These are phyloP conservation scores for Diospyros kaki DNA, from an alignment of 148 eudicot species.

Conservation along the genomic window DNA sequence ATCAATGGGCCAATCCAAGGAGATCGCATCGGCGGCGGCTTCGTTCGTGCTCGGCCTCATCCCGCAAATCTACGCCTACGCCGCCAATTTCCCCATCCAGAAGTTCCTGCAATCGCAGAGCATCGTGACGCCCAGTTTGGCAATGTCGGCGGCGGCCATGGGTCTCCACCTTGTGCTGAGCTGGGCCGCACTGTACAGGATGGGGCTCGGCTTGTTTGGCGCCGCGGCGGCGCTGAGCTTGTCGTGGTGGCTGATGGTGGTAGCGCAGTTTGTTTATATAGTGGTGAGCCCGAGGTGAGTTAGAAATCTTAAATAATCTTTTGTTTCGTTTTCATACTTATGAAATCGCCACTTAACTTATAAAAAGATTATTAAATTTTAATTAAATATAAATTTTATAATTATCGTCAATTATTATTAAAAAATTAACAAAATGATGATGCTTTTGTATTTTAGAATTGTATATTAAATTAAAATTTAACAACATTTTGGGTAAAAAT, in stretches of 20 bases:
- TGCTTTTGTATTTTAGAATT: no score
- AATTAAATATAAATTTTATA: no score
- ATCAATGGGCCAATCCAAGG: conserved; percentile 16
- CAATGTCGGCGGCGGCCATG: conserved; percentile 10
- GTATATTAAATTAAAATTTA: no score
- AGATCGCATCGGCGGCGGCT: conserved; percentile 19
- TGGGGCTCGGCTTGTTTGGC: conserved; percentile 25
- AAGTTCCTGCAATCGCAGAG: conserved; percentile 39
- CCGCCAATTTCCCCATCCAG: conserved; percentile 27
- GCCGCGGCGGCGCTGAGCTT: conserved; percentile 16
- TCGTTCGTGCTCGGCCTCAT: conserved; percentile 22
- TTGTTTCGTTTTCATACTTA: no score
- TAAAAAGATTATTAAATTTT: no score
- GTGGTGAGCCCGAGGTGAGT: conserved; percentile 1
- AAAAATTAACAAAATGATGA: no score
- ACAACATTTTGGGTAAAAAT: no score
- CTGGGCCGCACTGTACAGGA: conserved; percentile 13
- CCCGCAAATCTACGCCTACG: conserved; percentile 29
- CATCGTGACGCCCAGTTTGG: conserved; percentile 20
- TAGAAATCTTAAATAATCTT: no score
- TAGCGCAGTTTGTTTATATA: conserved; percentile 23
- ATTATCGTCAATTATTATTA: no score
- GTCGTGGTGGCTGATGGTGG: conserved; percentile 26
- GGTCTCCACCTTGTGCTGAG: conserved; percentile 14
- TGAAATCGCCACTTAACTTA: no score